phyloP scores from a whole-genome alignment of 164 flowering plant genomes.

The Vitis cinerea region DNA sequence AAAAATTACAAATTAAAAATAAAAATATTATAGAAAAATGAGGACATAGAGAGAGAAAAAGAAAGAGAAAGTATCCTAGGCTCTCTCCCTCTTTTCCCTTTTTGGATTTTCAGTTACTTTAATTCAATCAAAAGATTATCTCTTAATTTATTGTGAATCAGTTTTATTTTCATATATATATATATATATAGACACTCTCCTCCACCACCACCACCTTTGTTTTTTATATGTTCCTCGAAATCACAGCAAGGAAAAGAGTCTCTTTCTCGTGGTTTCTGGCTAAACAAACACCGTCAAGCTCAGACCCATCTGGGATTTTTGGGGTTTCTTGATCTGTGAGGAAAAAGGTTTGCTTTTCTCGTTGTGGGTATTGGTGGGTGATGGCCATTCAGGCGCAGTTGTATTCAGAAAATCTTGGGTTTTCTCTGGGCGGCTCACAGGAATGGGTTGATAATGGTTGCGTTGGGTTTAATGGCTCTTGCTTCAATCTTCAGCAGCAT shows the following conservation, averaged over 20 bases:
- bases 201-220: slow-evolving; percentile 2
- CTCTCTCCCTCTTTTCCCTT: slow-evolving; percentile 7
- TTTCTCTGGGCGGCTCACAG: slow-evolving; percentile 21
- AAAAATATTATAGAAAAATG: not conserved
- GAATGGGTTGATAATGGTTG: slow-evolving; percentile 23
- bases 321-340: not conserved
- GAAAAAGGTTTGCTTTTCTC: not conserved
- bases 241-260: not conserved
- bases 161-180: too few species aligned
- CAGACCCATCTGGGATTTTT: too few species aligned
- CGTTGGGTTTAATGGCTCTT: slow-evolving; percentile 18
- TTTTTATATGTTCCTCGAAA: slow-evolving; percentile 10
- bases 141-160: not conserved
- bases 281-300: too few species aligned
- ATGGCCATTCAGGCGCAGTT: slow-evolving; percentile 72
- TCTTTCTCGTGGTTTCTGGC: too few species aligned
- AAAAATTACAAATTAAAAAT: not conserved
- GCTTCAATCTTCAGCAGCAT: slow-evolving; percentile 16
- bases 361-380: not conserved
- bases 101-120: slow-evolving; percentile 14
- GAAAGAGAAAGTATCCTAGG: slow-evolving; percentile 20
- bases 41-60: not conserved
- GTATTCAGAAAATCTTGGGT: slow-evolving; percentile 34
- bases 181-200: slow-evolving; percentile 9
- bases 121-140: slow-evolving; percentile 1